Percentiles rank a stretch among this genome's conserved stretches.
These are phyloP conservation scores for Neurospora sp. DNA, from an alignment of 495 filamentous ascomycete genomes.

Conservation along the genomic window DNA sequence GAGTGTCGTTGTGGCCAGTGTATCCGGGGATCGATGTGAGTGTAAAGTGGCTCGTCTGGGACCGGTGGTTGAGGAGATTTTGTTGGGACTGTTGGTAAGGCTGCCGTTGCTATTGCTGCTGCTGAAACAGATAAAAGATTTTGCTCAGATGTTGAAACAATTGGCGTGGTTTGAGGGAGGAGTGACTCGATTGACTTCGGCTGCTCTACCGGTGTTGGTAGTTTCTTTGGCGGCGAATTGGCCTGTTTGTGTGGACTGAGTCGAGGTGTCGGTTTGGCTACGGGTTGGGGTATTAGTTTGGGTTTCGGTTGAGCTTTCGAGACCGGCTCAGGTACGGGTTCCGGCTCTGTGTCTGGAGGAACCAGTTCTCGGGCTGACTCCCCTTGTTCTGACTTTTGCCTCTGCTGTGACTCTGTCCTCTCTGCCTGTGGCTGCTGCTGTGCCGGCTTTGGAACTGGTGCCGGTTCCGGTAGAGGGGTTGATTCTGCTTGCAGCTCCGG, in stretches of 20 bases:
- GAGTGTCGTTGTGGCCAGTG: constrained; percentile 30
- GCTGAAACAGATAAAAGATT: not conserved
- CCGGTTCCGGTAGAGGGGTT: not conserved
- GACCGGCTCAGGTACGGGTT: not conserved
- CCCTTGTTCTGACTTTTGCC: not conserved
- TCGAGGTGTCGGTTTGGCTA: not conserved
- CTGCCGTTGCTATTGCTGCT: constrained; percentile 5
- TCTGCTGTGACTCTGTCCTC: not conserved
- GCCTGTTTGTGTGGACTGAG: not conserved
- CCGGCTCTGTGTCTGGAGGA: not conserved
- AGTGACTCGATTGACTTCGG: not conserved
- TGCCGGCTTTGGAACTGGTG: not conserved
- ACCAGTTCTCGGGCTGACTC: not conserved
- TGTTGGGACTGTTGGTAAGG: not conserved
- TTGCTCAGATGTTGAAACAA: not conserved
- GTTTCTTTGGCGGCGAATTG: not conserved
- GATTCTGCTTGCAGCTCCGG: not conserved
- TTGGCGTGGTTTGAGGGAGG: not conserved
- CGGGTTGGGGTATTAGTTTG: not conserved
- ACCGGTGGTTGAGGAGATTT: not conserved
- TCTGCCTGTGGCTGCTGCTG: not conserved
- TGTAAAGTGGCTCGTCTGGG: constrained; percentile 15
- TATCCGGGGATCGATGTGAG: constrained; percentile 33
- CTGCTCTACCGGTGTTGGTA: not conserved
- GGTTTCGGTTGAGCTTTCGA: not conserved